phyloP scores from a whole-genome alignment of 148 eudicot species.

The Persicaria maculosa region DNA sequence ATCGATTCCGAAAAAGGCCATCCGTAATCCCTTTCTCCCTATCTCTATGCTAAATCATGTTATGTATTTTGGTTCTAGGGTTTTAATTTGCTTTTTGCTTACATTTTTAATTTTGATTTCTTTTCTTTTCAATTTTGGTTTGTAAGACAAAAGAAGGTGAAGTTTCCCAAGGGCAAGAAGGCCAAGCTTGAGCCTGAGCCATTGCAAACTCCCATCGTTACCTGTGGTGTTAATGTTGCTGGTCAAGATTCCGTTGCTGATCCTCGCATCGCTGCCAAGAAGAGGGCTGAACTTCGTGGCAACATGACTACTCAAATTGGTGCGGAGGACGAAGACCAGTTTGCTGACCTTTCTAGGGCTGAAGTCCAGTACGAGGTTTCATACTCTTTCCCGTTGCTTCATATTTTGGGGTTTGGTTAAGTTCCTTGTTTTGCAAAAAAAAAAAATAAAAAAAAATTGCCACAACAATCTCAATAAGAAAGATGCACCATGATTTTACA shows the following conservation, averaged over 20 bases:
- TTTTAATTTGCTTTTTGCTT: background rate
- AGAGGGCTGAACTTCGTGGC: conserved; percentile 51
- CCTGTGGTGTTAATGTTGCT: conserved; percentile 18
- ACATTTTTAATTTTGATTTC: background rate
- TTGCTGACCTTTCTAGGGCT: conserved; percentile 45
- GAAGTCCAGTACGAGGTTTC: conserved; percentile 71
- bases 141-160: conserved; percentile 60
- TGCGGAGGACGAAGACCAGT: conserved; percentile 44
- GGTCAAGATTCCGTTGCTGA: conserved; percentile 26
- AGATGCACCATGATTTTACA: no score
- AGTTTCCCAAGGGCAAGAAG: conserved; percentile 93
- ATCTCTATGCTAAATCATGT: background rate
- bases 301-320: conserved; percentile 40
- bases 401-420: background rate
- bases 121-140: conserved; percentile 10
- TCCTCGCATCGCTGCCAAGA: conserved; percentile 56
- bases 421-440: background rate
- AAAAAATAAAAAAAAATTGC: no score
- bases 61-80: background rate
- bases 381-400: background rate
- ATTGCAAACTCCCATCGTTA: conserved; percentile 17
- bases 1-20: conserved; percentile 35
- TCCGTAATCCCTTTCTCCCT: conserved; percentile 30
- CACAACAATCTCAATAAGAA: background rate
- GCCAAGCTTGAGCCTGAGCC: conserved; percentile 34